Evolutionary conservation across 1,139 yeast species (phyloP).

Genomic region (Candida sp.): DNA sequence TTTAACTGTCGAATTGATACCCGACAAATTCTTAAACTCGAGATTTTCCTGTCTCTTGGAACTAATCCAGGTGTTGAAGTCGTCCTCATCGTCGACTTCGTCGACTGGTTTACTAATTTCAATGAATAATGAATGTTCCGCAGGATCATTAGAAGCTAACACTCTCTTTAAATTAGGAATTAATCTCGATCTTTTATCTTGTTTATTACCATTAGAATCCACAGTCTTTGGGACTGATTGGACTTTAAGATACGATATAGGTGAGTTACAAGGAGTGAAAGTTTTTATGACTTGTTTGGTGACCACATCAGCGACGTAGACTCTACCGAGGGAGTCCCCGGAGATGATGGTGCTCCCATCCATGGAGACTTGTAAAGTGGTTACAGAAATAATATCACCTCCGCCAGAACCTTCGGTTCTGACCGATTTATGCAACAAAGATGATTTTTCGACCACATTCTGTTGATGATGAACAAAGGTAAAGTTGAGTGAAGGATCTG

Average conservation of each 20-base stretch:
- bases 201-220: conserved; percentile 10
- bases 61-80: conserved; percentile 41
- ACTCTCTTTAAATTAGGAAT: conserved; percentile 62
- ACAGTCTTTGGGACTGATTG: conserved; percentile 12
- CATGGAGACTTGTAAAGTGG: conserved; percentile 57
- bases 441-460: conserved; percentile 8
- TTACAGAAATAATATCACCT: conserved; percentile 34
- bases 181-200: conserved; percentile 39
- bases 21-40: conserved; percentile 41
- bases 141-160: conserved; percentile 39
- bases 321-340: conserved; percentile 72
- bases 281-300: conserved; percentile 75
- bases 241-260: conserved; percentile 26
- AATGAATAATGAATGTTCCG: conserved; percentile 48
- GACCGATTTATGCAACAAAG: conserved; percentile 8
- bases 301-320: conserved; percentile 66
- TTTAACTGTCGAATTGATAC: conserved; percentile 33
- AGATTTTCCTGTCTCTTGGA: conserved; percentile 49
- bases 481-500: no score
- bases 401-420: conserved; percentile 7
- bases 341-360: conserved; percentile 76
- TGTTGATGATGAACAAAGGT: conserved; percentile 60
- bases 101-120: conserved; percentile 29
- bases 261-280: conserved; percentile 50
- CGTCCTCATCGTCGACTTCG: conserved; percentile 3